Evolutionary conservation across 2,329 filamentous ascomycete genomes (phyloP).

Genomic region (Sclerotinia subarctica): DNA sequence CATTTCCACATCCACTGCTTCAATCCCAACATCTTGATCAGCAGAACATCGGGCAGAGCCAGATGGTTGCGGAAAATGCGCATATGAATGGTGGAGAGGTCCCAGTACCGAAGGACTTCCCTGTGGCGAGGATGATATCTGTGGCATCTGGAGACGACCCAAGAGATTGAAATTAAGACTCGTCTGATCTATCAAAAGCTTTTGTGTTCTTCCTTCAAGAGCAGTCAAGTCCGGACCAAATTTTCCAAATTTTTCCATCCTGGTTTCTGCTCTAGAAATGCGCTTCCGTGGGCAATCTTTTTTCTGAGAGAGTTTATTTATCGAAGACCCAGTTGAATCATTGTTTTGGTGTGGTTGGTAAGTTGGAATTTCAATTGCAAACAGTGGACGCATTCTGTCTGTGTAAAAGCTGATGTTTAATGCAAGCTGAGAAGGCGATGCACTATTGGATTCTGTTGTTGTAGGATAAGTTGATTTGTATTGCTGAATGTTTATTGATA

Average conservation of each 20-base stretch:
- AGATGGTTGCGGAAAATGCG: neutral
- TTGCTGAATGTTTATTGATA: neutral
- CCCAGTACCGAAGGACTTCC: neutral
- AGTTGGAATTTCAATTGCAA: neutral
- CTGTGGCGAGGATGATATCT: neutral
- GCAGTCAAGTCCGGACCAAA: neutral
- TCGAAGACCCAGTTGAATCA: neutral
- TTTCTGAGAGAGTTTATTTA: neutral
- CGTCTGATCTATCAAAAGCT: neutral
- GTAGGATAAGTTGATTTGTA: no score
- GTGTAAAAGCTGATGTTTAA: neutral
- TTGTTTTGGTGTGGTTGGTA: neutral
- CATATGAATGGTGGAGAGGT: neutral
- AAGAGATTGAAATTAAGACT: conserved; percentile 1
- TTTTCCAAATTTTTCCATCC: neutral
- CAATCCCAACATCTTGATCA: neutral
- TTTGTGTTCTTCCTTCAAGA: neutral
- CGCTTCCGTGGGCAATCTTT: neutral
- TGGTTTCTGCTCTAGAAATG: neutral
- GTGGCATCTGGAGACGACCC: neutral
- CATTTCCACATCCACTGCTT: neutral
- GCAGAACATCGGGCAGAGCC: neutral
- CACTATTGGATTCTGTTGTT: neutral
- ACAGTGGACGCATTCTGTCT: neutral
- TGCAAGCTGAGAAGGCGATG: neutral